These are phyloP conservation scores for Chalciporus sp. DNA, from an alignment of 1,284 basidiomycete genomes.

Conservation along the genomic window DNA sequence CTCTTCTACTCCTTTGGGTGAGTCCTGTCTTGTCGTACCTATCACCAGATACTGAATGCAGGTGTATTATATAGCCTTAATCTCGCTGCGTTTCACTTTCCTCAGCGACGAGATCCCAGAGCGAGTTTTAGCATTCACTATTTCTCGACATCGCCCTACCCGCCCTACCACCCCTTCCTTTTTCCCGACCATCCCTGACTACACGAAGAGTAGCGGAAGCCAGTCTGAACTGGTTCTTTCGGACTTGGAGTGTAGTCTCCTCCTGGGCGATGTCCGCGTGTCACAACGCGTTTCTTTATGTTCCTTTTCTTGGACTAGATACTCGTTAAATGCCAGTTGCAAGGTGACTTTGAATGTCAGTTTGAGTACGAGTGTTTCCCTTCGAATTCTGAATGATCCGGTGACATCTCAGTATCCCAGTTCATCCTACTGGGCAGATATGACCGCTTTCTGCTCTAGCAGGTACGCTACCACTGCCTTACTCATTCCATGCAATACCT, in stretches of 20 bases:
- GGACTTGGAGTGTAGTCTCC: not conserved
- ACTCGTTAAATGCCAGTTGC: too few species aligned
- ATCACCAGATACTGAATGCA: too few species aligned
- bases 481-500: not conserved
- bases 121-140: too few species aligned
- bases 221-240: not conserved
- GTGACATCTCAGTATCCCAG: not conserved
- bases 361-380: too few species aligned
- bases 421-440: not conserved
- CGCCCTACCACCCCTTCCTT: not conserved
- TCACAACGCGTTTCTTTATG: not conserved
- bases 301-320: not conserved
- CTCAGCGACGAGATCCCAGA: too few species aligned
- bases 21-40: too few species aligned
- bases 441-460: not conserved
- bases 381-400: not conserved
- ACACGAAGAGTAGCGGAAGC: conserved; percentile 5
- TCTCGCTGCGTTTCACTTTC: too few species aligned
- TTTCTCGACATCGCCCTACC: not conserved
- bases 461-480: not conserved
- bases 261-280: conserved; percentile 3
- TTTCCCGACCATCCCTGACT: not conserved
- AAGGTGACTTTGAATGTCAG: too few species aligned
- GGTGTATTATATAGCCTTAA: too few species aligned
- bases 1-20: too few species aligned